Percentiles rank a stretch among this genome's conserved stretches.
phyloP scores from a whole-genome alignment of 2,329 filamentous ascomycete species.

The Cordyceps farinosa region DNA sequence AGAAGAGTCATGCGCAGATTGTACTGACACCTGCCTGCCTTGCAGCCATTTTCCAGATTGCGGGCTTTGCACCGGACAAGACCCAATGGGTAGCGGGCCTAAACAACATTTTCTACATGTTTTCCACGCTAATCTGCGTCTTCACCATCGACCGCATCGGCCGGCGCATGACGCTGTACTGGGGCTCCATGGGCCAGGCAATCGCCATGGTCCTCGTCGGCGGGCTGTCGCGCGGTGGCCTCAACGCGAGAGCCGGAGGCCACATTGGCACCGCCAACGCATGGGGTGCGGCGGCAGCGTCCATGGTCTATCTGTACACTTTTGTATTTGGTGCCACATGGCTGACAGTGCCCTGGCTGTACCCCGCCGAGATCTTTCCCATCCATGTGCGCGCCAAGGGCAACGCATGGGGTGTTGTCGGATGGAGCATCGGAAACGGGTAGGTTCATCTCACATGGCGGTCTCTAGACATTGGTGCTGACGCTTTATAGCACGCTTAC shows the following conservation, averaged over 20 bases:
- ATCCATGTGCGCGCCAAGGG: constrained; percentile 68
- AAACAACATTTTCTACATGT: constrained; percentile 39
- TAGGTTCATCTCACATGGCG: background rate
- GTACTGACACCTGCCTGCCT: too few relatives aligned
- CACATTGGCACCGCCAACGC: constrained; percentile 52
- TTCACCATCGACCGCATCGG: constrained; percentile 68
- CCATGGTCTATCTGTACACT: constrained; percentile 62
- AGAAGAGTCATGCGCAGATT: too few relatives aligned
- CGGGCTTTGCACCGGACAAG: constrained; percentile 53
- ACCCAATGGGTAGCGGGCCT: constrained; percentile 54
- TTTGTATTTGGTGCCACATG: constrained; percentile 42
- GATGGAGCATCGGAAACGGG: constrained; percentile 73
- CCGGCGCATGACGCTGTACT: constrained; percentile 65
- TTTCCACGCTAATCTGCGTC: constrained; percentile 64
- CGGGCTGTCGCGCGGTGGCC: constrained; percentile 52
- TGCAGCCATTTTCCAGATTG: constrained; percentile 52
- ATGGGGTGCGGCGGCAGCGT: constrained; percentile 44
- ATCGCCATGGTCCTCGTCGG: constrained; percentile 66
- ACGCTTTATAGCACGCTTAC: constrained; percentile 7
- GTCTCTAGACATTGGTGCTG: background rate
- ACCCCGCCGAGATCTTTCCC: constrained; percentile 71
- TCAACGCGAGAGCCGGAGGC: constrained; percentile 41
- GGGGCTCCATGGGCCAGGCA: constrained; percentile 61
- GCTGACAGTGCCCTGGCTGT: constrained; percentile 57
- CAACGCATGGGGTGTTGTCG: constrained; percentile 72